Evolutionary conservation across 2,329 filamentous ascomycete genomes (phyloP).

Genomic region (Pseudocercospora pini-densiflorae): DNA sequence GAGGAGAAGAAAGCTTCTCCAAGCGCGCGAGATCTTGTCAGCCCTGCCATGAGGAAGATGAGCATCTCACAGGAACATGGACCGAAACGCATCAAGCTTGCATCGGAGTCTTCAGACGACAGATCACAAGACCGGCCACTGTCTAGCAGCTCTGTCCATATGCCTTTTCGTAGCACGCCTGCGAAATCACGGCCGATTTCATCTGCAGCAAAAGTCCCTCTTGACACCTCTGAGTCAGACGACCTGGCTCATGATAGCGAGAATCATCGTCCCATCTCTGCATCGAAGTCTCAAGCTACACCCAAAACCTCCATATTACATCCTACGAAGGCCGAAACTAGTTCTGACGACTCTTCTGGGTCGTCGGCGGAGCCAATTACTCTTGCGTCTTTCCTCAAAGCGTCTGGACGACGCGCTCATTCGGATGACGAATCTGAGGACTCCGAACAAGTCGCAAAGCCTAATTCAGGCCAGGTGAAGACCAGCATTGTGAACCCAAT

Average conservation of each 20-base stretch:
- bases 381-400: constrained; percentile 23
- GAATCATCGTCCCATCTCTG: neutral
- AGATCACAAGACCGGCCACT: neutral
- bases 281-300: constrained; percentile 2
- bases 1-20: neutral
- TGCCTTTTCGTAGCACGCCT: neutral
- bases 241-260: constrained; percentile 7
- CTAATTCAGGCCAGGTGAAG: constrained; percentile 10
- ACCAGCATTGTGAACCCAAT: constrained; percentile 31
- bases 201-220: neutral
- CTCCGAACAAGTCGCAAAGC: neutral
- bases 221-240: constrained; percentile 13
- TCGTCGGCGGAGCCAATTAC: constrained; percentile 24
- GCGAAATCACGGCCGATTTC: neutral
- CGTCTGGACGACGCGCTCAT: constrained; percentile 4
- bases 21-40: constrained; percentile 17
- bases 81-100: constrained; percentile 27
- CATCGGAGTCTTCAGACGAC: constrained; percentile 27
- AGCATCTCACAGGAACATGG: constrained; percentile 28
- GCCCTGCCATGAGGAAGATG: constrained; percentile 16
- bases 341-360: constrained; percentile 11
- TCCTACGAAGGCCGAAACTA: constrained; percentile 1
- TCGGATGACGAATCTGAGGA: constrained; percentile 19
- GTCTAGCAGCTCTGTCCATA: neutral
- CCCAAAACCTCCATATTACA: constrained; percentile 20